Evolutionary conservation across 371 early-diverging fungal species (phyloP), one percentile per base, ranked within the genome.

Genomic region (Mucor mucedo): DNA sequence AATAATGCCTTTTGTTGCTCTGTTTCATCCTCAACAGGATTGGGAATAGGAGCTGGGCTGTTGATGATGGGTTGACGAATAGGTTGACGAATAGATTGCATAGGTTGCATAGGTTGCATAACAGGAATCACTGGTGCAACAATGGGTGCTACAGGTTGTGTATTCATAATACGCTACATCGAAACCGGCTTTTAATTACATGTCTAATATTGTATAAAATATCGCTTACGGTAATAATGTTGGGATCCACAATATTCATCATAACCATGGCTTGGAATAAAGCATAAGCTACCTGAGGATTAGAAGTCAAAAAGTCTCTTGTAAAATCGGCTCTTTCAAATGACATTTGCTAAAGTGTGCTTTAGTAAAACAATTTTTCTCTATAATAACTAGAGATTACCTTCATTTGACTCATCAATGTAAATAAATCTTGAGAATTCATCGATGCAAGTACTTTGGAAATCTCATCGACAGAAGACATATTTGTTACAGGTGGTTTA

Each of bases 251-350:
- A 38, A 94, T 76, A 57, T 92, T 90, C 88, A 92, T 87, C 72
- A 89, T 87, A 7, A 93, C 62, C 80, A 95, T 83, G 8, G 91
- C 88, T 68, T 95, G 95, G 70, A 95, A 93, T 30, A 95, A 73
- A 4, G 93, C 93, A 76, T 94, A 95, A 14, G 93, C 84, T 2
- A 95, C 81, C 62, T 92, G 94, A 39, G 96, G 97, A 65, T 95
- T 93, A 28, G 83, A 67, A 13, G 76, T 70, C 39, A 96, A 71
- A 39, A 95, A 78, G 1, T 86, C 76, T 41, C 85, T 83, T 5
- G 91, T 89, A 48, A 89, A 85, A 7, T 90, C 89, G 80, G 91
- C 69, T 83, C 84, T 50, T 56, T 91, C 68, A 79, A 84, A 52
- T 69, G 82, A 76, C 70, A 81, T 73, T 75, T 80, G 78, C 76